Base-by-base conservation (phyloP, 441 rosid species). In the Populus trichocarpa region DNA sequence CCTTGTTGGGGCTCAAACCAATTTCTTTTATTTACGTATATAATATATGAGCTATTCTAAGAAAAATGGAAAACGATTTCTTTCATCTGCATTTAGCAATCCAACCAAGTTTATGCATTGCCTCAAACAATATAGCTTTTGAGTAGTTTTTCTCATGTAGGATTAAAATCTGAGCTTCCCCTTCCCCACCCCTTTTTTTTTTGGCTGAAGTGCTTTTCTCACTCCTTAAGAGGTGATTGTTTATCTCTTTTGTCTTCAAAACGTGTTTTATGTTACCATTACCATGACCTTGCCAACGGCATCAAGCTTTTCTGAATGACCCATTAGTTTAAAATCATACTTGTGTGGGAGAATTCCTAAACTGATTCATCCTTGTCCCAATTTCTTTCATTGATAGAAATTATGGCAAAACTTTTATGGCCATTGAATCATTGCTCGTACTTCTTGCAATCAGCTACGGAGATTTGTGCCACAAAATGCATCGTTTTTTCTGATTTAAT, bases 391-490 rank as follows among this genome's bases (percentile, higher is more conserved):
- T 69, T 50, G 57, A 23, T 69, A 63, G 61, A 50, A 74, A 67
- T 59, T 72, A 26, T 87, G 74, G 80, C 8, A 40, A 67, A 69
- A 80, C 36, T 28, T 86, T 68, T 76, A 26, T 75, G 73, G 90
- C 94, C n/a, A 70, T 92, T 13, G 84, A 88, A 75, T 86, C 98
- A 46, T 95, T 72, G 91, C 93, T 38, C 93, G 90, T 76, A 90
- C 96, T 42, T 78, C 84, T 70, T 93, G 98, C 84, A 85, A 84
- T 82, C 86, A 90, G 83, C 87, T 95, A 22, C 92, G 98, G 97
- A 90, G 87, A 84, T 93, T 93, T 81, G 90, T 93, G 72, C 98
- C 95, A 1, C 86, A 87, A 53, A 82, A 91, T 80, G 97, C 98
- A 11, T 91, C 97, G 75, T 95, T 76, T 88, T 95, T 8, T 93